These are phyloP conservation scores for Butyriboletus loyo DNA, from an alignment of 768 basidiomycete species.

Conservation along the genomic window DNA sequence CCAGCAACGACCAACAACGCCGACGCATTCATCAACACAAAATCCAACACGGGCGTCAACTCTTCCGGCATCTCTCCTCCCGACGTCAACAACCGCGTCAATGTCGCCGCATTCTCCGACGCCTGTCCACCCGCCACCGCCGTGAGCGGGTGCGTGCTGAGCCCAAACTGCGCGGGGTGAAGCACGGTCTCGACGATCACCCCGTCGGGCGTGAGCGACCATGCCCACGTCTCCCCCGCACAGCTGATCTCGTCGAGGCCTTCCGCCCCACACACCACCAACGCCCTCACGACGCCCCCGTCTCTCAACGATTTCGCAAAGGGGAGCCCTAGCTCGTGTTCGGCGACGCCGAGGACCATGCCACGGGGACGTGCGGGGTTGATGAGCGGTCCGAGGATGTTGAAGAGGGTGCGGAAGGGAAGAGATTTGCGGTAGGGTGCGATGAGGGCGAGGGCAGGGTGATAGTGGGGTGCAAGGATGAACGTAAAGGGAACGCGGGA, in stretches of 20 bases:
- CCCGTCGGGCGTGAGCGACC: constrained; percentile 71
- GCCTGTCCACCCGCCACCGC: constrained; percentile 74
- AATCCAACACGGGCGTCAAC: constrained; percentile 70
- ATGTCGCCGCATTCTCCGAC: constrained; percentile 73
- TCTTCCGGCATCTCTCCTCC: constrained; percentile 52
- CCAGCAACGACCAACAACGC: constrained; percentile 87
- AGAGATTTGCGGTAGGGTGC: constrained; percentile 82
- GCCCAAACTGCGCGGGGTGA: constrained; percentile 74
- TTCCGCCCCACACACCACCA: constrained; percentile 93
- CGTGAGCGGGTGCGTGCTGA: constrained; percentile 63
- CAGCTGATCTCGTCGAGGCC: constrained; percentile 94
- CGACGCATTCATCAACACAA: constrained; percentile 87
- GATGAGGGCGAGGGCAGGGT: constrained; percentile 78
- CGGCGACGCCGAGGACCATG: constrained; percentile 91
- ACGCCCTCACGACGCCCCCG: constrained; percentile 74
- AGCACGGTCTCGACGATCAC: constrained; percentile 59
- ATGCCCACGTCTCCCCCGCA: constrained; percentile 81
- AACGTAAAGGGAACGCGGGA: constrained; percentile 80
- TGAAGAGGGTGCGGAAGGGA: constrained; percentile 96
- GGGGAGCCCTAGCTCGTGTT: constrained; percentile 71
- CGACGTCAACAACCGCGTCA: constrained; percentile 60
- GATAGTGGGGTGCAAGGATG: constrained; percentile 92
- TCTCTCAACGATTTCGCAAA: constrained; percentile 76
- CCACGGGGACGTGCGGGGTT: constrained; percentile 85
- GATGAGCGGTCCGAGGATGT: constrained; percentile 89